A percentile compares a stretch with the other conserved stretches of the same genome.
phyloP scores from a whole-genome alignment of 805 yeast species.

The Schwanniomyces vanrijiae region DNA sequence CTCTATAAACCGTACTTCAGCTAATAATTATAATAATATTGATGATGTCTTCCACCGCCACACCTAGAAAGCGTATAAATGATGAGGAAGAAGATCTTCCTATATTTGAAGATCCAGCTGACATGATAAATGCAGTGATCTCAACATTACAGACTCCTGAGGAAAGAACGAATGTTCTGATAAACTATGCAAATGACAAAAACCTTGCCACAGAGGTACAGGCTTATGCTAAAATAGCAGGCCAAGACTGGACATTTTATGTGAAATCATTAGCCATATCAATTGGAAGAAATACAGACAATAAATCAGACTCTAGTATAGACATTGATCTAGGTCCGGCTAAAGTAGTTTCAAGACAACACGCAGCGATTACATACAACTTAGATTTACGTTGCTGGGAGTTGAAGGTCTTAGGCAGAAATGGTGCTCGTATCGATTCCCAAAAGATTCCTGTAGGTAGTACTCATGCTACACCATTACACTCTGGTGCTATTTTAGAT shows the following conservation, averaged over 20 bases:
- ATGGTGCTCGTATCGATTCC: conserved; percentile 90
- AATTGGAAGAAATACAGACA: conserved; percentile 82
- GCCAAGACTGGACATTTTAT: conserved; percentile 90
- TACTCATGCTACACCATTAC: conserved; percentile 53
- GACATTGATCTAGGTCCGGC: conserved; percentile 96
- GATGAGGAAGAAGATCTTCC: conserved; percentile 30
- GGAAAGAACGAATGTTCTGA: conserved; percentile 72
- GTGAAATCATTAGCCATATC: conserved; percentile 74
- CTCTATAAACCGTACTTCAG: neutral
- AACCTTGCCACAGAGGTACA: conserved; percentile 78
- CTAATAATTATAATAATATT: neutral
- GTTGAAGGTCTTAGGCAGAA: conserved; percentile 77
- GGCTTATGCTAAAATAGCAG: conserved; percentile 96
- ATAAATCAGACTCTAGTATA: conserved; percentile 25
- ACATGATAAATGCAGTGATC: conserved; percentile 72
- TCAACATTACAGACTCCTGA: conserved; percentile 69
- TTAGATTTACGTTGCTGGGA: conserved; percentile 81
- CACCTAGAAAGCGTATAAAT: conserved; percentile 29
- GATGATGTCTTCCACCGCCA: conserved; percentile 25
- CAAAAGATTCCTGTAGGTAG: conserved; percentile 52
- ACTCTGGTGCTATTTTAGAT: conserved; percentile 88
- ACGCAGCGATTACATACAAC: conserved; percentile 82
- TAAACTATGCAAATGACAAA: conserved; percentile 69
- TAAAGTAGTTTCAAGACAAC: conserved; percentile 91
- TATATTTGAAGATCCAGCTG: conserved; percentile 56